Percentiles rank a stretch among this genome's conserved stretches.
Conservation (phyloP, 2,329 filamentous ascomycete species). For the Orbilia oligospora region DNA sequence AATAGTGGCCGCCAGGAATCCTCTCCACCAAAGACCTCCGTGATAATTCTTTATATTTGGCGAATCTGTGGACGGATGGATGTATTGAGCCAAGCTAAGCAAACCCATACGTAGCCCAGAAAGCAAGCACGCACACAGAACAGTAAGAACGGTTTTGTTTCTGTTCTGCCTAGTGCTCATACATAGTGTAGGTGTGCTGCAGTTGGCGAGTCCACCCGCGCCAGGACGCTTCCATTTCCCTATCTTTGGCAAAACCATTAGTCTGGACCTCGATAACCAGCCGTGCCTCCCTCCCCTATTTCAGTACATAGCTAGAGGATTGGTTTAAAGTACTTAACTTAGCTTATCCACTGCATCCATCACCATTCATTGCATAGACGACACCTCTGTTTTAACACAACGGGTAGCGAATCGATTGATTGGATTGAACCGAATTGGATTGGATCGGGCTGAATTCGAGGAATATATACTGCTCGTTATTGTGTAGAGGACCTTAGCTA, state of each 20-base stretch:
- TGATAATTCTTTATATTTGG: constrained; percentile 20
- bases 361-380: not conserved
- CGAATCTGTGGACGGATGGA: not conserved
- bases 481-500: not conserved
- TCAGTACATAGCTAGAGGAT: not conserved
- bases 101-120: not conserved
- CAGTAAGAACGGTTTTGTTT: not conserved
- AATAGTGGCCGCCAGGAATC: constrained; percentile 26
- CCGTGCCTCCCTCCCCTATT: constrained; percentile 37
- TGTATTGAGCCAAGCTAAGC: constrained; percentile 1
- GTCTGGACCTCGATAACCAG: constrained; percentile 48
- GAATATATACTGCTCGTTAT: too few relatives aligned
- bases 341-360: not conserved
- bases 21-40: constrained; percentile 22
- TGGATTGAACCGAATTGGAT: not conserved
- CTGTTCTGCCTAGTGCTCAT: constrained; percentile 28
- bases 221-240: constrained; percentile 59
- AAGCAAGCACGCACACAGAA: not conserved
- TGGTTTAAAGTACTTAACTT: not conserved
- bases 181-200: constrained; percentile 35
- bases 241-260: constrained; percentile 44
- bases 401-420: not conserved
- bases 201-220: constrained; percentile 60
- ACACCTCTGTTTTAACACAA: constrained; percentile 10
- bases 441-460: not conserved